phyloP scores from a whole-genome alignment of 768 basidiomycete genomes.

The Lactarius trivialis region DNA sequence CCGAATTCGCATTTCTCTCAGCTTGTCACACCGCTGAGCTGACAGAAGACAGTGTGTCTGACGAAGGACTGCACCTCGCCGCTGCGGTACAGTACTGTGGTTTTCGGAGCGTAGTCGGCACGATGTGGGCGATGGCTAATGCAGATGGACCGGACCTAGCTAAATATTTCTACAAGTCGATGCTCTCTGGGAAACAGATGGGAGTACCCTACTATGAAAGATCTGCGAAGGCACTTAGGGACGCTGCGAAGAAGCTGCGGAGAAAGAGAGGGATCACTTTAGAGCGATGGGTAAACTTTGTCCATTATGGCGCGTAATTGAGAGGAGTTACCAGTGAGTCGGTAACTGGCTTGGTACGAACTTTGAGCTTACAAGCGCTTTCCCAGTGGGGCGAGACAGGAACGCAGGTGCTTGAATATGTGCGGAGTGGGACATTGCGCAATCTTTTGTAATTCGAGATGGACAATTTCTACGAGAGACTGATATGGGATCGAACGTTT shows the following conservation, averaged over 20 bases:
- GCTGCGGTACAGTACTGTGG: constrained; percentile 17
- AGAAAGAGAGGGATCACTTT: background rate
- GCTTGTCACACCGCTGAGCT: constrained; percentile 16
- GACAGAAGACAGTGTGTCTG: background rate
- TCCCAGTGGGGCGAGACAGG: background rate
- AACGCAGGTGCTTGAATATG: background rate
- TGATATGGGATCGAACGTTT: background rate
- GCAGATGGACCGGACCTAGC: constrained; percentile 5
- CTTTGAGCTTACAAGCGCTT: background rate
- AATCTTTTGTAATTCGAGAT: background rate
- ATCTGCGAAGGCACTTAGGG: constrained; percentile 5
- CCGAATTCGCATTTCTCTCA: constrained; percentile 15
- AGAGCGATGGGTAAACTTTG: constrained; percentile 7
- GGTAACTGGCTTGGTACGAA: background rate
- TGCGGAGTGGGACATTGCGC: background rate
- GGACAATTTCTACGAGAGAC: background rate
- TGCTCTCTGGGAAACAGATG: background rate
- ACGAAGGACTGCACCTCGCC: constrained; percentile 16
- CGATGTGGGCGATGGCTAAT: constrained; percentile 18
- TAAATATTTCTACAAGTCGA: background rate
- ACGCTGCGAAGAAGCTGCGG: background rate
- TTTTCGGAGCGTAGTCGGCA: constrained; percentile 17
- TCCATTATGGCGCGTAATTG: constrained; percentile 8
- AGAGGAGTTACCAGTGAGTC: background rate
- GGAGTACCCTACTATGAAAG: background rate